Evolutionary conservation across 495 filamentous ascomycete species (phyloP).

Genomic region (Chaetomium fimeti): DNA sequence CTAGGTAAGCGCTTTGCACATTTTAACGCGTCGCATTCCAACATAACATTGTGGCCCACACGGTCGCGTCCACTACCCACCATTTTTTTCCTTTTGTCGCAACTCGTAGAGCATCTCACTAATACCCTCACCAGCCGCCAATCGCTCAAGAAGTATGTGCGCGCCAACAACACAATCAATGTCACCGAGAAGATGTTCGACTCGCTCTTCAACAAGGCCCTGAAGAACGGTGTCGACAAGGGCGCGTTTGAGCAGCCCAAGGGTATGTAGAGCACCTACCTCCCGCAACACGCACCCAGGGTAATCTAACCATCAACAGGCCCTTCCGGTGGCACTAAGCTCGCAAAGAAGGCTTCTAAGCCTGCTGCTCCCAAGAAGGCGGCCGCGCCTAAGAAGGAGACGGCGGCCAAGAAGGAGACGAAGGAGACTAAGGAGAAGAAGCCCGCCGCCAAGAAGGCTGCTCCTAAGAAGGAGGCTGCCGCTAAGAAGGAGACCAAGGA

Average conservation of each 20-base stretch:
- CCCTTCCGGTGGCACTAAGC: constrained; percentile 91
- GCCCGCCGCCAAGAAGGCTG: constrained; percentile 25
- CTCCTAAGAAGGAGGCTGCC: constrained; percentile 27
- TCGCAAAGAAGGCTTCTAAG: constrained; percentile 63
- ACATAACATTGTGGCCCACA: constrained; percentile 10
- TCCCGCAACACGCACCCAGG: not conserved
- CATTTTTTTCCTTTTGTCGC: constrained; percentile 2
- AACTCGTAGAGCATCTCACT: constrained; percentile 29
- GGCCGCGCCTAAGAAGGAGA: constrained; percentile 53
- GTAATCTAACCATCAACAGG: constrained; percentile 51
- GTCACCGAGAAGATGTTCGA: constrained; percentile 75
- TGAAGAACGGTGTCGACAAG: constrained; percentile 86
- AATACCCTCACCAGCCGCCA: constrained; percentile 65
- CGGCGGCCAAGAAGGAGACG: constrained; percentile 52
- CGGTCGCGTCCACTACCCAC: not conserved
- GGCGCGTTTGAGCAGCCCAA: constrained; percentile 91
- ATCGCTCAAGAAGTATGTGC: constrained; percentile 97
- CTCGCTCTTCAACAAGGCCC: constrained; percentile 86
- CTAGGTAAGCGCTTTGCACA: constrained; percentile 51
- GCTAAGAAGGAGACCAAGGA: constrained; percentile 18
- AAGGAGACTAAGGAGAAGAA: constrained; percentile 58
- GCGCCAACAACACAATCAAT: constrained; percentile 87
- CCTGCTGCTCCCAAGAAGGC: constrained; percentile 46
- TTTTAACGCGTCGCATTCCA: constrained; percentile 16
- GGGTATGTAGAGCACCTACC: constrained; percentile 61